Conservation (phyloP, 2,329 filamentous ascomycete species). For the Colletotrichum coccodes region DNA sequence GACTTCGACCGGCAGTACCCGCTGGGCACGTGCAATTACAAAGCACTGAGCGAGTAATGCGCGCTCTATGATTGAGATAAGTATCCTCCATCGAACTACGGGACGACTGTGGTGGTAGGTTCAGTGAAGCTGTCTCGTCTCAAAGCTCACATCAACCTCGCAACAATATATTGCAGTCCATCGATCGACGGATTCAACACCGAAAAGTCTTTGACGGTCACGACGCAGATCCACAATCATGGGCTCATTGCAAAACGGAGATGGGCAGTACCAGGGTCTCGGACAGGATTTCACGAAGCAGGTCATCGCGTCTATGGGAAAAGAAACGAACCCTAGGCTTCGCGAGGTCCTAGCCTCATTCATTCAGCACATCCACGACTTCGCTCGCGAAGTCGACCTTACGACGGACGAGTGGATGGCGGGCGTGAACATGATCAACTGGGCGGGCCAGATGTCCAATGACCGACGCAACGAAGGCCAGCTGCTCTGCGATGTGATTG, state of each 20-base stretch:
- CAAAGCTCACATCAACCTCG: not conserved
- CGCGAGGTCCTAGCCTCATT: conserved; percentile 74
- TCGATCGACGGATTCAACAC: no score
- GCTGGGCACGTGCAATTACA: conserved; percentile 13
- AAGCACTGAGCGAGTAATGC: conserved; percentile 19
- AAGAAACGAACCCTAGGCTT: conserved; percentile 74
- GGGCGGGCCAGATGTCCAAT: conserved; percentile 75
- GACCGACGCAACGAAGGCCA: conserved; percentile 79
- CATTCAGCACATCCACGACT: conserved; percentile 83
- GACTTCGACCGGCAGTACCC: conserved; percentile 18
- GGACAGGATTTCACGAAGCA: conserved; percentile 72
- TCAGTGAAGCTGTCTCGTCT: not conserved
- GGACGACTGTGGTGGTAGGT: not conserved
- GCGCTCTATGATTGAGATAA: conserved; percentile 14
- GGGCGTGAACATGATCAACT: conserved; percentile 68
- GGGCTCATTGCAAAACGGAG: conserved; percentile 27
- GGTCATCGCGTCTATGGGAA: conserved; percentile 80
- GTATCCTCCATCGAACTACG: not conserved
- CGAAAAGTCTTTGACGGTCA: not conserved
- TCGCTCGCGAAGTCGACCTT: conserved; percentile 81
- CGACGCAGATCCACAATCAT: not conserved
- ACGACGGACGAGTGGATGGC: conserved; percentile 84
- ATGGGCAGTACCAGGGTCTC: conserved; percentile 33
- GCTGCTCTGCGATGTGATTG: conserved; percentile 78
- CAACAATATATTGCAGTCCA: not conserved